A percentile compares a stretch with the other conserved stretches of the same genome.
phyloP scores from a whole-genome alignment of 495 filamentous ascomycete genomes.

The Xylaria flabelliformis region DNA sequence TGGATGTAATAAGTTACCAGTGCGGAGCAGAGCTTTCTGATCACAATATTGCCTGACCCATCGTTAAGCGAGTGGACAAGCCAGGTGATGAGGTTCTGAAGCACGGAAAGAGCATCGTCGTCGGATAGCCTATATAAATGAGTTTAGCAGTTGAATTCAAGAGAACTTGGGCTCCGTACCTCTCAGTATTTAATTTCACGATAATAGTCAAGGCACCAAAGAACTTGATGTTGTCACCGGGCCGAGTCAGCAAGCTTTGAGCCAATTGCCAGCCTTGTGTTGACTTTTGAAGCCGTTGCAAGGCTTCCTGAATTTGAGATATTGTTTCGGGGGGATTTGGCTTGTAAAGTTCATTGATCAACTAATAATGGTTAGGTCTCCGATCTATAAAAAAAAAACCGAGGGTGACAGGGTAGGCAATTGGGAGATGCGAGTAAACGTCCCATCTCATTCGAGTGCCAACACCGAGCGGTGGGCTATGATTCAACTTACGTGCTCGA shows the following conservation, averaged over 20 bases:
- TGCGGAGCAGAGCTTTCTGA: conserved; percentile 83
- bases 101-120: conserved; percentile 64
- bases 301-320: conserved; percentile 72
- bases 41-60: conserved; percentile 68
- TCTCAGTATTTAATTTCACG: conserved; percentile 87
- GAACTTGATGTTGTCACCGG: conserved; percentile 78
- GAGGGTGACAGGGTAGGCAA: conserved; percentile 20
- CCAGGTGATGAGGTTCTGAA: conserved; percentile 74
- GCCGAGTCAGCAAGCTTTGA: conserved; percentile 68
- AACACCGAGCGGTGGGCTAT: neutral
- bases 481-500: conserved; percentile 35
- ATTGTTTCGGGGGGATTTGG: conserved; percentile 68
- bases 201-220: conserved; percentile 94
- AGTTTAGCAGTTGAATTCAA: conserved; percentile 11
- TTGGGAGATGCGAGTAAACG: neutral
- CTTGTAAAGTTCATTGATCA: conserved; percentile 72
- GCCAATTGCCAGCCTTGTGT: conserved; percentile 86
- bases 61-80: conserved; percentile 64
- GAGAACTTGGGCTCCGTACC: conserved; percentile 51
- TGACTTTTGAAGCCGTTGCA: conserved; percentile 78
- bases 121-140: conserved; percentile 63
- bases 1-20: conserved; percentile 81
- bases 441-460: neutral
- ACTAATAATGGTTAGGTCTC: conserved; percentile 45
- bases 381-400: conserved; percentile 11